These are phyloP conservation scores for Alternaria longipes DNA, from an alignment of 2,329 filamentous ascomycete genomes.

Conservation along the genomic window DNA sequence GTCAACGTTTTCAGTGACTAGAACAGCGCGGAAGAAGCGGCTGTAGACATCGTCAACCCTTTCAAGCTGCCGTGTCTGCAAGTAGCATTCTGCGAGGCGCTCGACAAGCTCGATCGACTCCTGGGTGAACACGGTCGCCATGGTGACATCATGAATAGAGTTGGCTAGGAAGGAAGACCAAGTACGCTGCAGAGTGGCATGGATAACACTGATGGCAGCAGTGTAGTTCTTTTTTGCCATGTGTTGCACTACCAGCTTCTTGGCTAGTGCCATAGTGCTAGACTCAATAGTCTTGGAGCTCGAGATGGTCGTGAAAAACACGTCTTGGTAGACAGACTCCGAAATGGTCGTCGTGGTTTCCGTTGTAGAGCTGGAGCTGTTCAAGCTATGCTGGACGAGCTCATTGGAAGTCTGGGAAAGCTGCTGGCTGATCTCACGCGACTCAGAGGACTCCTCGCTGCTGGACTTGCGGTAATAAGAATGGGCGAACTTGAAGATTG, in stretches of 20 bases:
- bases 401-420: slow-evolving; percentile 55
- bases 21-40: slow-evolving; percentile 51
- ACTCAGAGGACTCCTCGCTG: slow-evolving; percentile 51
- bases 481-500: slow-evolving; percentile 56
- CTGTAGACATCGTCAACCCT: slow-evolving; percentile 53
- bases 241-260: slow-evolving; percentile 54
- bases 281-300: slow-evolving; percentile 53
- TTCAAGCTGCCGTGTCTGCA: slow-evolving; percentile 47
- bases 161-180: slow-evolving; percentile 60
- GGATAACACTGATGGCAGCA: slow-evolving; percentile 58
- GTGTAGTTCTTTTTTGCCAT: slow-evolving; percentile 58
- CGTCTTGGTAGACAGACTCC: slow-evolving; percentile 55
- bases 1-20: slow-evolving; percentile 42
- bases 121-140: slow-evolving; percentile 56
- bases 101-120: slow-evolving; percentile 59
- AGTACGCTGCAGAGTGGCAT: slow-evolving; percentile 55
- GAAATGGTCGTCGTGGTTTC: slow-evolving; percentile 51
- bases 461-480: slow-evolving; percentile 46
- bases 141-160: slow-evolving; percentile 55
- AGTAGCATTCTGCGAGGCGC: slow-evolving; percentile 58
- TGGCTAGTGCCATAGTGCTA: slow-evolving; percentile 54
- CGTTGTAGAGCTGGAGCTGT: slow-evolving; percentile 44
- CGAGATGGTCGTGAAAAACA: slow-evolving; percentile 55
- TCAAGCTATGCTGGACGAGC: slow-evolving; percentile 52
- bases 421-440: slow-evolving; percentile 54